Evolutionary conservation across 495 filamentous ascomycete species (phyloP), one percentile per base, ranked within the genome.

Genomic region (Talaromyces wortmannii): DNA sequence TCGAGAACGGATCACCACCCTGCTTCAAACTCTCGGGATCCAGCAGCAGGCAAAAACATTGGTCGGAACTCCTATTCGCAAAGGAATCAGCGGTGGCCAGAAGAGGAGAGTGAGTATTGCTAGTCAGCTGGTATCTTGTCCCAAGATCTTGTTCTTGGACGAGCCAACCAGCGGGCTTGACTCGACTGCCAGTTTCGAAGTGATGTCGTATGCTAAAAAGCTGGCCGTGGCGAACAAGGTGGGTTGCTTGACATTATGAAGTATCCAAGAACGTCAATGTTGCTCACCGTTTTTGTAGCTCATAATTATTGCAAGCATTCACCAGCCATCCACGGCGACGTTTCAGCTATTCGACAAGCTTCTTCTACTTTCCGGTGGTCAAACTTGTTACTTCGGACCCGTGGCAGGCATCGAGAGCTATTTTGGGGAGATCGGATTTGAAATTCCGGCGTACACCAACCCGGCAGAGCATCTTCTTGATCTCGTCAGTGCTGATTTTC

Each of bases 111-210:
- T 89, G n/a, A 86, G 86, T 56, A 83, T 92, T 7, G 88, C 88
- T 2, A 84, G 84, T 55, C 88, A 89, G 66, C 71, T 95, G 40
- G 87, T 95, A 60, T 91, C 89, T 8, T 78, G 74, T 51, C 89
- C 89, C 0, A 86, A 85, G 68, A 84, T 95, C 12, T 57, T 94
- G 55, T 91, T 94, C 59, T 60, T 94, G 49, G 89, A 94, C 64
- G 89, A 92, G 63, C 89, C 89, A 7, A 94, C 89, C 0, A 87
- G 83, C 53, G 89, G 89, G 12, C 67, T 94, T 32, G 89, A 94
- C 64, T 88, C 85, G 5, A 77, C 79, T 3, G 83, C 84, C 0
- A 84, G 80, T 52, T 86, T 67, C 53, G 86, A 90, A 56, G 84
- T 90, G 15, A 83, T 89, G 6, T 80, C 75, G 0, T 86, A 82